Percentiles rank a stretch among this genome's conserved stretches.
phyloP scores from a whole-genome alignment of 495 filamentous ascomycete species.

The Penicillium longicatenatum region DNA sequence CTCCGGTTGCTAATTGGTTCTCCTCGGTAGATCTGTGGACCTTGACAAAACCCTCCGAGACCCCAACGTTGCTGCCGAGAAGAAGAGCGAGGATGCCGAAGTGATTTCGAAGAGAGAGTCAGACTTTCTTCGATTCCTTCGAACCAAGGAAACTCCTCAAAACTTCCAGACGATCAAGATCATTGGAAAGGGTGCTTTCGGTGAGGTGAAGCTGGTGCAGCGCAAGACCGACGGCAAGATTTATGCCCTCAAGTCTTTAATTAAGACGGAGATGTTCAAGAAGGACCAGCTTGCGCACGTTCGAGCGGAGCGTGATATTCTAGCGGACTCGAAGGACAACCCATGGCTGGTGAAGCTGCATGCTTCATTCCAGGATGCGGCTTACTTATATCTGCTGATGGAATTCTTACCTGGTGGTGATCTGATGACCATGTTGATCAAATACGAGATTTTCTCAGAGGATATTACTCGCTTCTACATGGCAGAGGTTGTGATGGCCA shows the following conservation, averaged over 20 bases:
- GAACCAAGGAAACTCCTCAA: slow-evolving; percentile 85
- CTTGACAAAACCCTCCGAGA: slow-evolving; percentile 81
- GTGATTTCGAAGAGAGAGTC: slow-evolving; percentile 81
- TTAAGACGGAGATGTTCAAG: slow-evolving; percentile 99
- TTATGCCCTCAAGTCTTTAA: slow-evolving; percentile 95
- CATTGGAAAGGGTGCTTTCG: slow-evolving; percentile 98
- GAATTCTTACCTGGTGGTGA: slow-evolving; percentile 98
- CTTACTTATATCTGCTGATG: slow-evolving; percentile 98
- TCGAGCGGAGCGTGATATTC: slow-evolving; percentile 93
- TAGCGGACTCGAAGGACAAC: slow-evolving; percentile 93
- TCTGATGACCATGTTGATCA: slow-evolving; percentile 99
- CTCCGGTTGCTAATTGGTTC: slow-evolving; percentile 3
- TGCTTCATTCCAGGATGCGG: slow-evolving; percentile 94
- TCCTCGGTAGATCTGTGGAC: slow-evolving; percentile 71
- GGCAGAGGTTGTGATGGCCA: slow-evolving; percentile 95
- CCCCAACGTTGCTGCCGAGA: slow-evolving; percentile 67
- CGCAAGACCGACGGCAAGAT: slow-evolving; percentile 96
- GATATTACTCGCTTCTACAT: slow-evolving; percentile 99
- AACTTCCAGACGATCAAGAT: slow-evolving; percentile 97
- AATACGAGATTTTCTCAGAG: slow-evolving; percentile 99
- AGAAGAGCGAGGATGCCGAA: slow-evolving; percentile 76
- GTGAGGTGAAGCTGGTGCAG: slow-evolving; percentile 95
- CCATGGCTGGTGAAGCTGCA: slow-evolving; percentile 98
- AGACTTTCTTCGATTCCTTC: slow-evolving; percentile 88
- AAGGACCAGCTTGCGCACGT: slow-evolving; percentile 99